Base-by-base conservation (phyloP, 1,284 basidiomycete species). In the Cerioporus squamosus region DNA sequence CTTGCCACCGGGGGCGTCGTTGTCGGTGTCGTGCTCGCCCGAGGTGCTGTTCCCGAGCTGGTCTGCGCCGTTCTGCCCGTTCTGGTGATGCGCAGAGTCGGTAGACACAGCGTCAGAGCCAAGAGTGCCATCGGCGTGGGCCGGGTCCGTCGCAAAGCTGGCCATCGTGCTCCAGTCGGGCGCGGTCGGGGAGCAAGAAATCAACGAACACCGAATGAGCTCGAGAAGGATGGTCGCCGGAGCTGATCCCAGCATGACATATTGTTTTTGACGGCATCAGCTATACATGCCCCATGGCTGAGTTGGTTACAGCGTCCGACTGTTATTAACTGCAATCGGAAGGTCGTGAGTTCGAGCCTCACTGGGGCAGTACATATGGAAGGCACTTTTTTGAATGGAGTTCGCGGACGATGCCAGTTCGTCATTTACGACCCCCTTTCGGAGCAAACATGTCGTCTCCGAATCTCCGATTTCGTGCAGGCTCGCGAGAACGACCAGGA, bases 271-370 rank as follows among this genome's bases (percentile, higher is more conserved):
- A n/a, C n/a, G n/a, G n/a, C n/a, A n/a, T n/a, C n/a, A n/a, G 5
- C 6, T 47, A 45, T 31, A 42, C 18, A 5, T 87, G 86, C 85
- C 85, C 85, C 85, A 79, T 87, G 86, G 86, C 85, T 87, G 78
- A 87, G 85, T 85, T 87, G 85, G 85, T 86, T 81, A 87, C 79
- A 86, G 86, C 86, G 85, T 87, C 84, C 85, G 86, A 87, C 85
- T 87, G 85, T 87, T 86, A 83, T 5, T 36, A 10, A 50, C 40
- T 29, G 33, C 33, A 36, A 39, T 87, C 85, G 85, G 84, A 86
- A 86, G 84, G 84, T 86, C 84, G 80, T 79, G 85, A 86, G 85
- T 86, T 87, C 85, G 82, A 87, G 77, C 83, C 84, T 87, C 85
- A 79, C 78, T 77, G 84, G 84, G 83, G 84, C 84, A 87, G 84